Evolutionary conservation across 2,329 filamentous ascomycete species (phyloP).

Genomic region (Colletotrichum nymphaeae): DNA sequence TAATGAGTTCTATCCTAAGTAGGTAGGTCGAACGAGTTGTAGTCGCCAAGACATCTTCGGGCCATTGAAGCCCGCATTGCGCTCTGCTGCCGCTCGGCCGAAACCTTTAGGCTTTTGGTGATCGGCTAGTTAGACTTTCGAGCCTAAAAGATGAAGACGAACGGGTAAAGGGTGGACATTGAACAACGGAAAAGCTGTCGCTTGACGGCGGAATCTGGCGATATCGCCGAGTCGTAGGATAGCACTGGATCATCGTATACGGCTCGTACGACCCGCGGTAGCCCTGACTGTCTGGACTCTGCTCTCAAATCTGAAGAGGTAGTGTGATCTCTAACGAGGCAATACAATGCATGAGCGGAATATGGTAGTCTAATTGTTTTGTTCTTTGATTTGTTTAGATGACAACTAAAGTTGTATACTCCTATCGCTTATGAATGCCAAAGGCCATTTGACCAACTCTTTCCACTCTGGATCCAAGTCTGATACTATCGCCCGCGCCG

Average conservation of each 20-base stretch:
- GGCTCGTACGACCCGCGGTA: neutral
- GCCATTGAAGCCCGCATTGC: too few relatives aligned
- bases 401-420: conserved; percentile 18
- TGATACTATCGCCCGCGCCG: conserved; percentile 17
- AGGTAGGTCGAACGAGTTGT: neutral
- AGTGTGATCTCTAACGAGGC: neutral
- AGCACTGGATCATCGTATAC: too few relatives aligned
- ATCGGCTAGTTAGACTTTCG: neutral
- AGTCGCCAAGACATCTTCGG: neutral
- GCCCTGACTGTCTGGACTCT: neutral
- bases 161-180: neutral
- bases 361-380: neutral
- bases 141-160: neutral
- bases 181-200: neutral
- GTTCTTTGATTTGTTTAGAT: neutral
- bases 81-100: neutral
- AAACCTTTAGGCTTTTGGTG: neutral
- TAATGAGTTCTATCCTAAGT: neutral
- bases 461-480: conserved; percentile 28
- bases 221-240: too few relatives aligned
- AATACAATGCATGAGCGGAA: neutral
- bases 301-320: neutral
- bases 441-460: conserved; percentile 30
- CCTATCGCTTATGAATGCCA: conserved; percentile 27
- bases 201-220: neutral